These are phyloP conservation scores for Rhododendron williamsianum DNA, from an alignment of 148 eudicot genomes.

Conservation along the genomic window DNA sequence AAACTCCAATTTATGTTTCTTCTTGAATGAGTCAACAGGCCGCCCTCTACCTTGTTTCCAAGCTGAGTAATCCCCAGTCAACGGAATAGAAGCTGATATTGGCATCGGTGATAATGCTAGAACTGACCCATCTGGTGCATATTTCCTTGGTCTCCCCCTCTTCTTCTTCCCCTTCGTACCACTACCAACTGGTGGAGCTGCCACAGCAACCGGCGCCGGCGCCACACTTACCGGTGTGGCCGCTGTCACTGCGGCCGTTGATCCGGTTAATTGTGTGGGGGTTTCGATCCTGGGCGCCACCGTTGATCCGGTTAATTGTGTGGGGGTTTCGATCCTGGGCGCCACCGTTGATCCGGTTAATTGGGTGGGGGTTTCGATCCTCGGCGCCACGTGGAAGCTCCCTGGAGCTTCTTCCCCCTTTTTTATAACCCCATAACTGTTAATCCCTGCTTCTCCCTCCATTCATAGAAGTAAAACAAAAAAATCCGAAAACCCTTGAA, in stretches of 20 bases:
- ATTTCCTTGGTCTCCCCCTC: slow-evolving; percentile 90
- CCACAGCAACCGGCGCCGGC: slow-evolving; percentile 18
- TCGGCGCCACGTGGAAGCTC: slow-evolving; percentile 33
- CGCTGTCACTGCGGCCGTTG: slow-evolving; percentile 25
- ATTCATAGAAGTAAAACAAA: slow-evolving; percentile 26
- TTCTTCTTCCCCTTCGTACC: slow-evolving; percentile 45
- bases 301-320: slow-evolving; percentile 32
- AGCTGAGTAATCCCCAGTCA: slow-evolving; percentile 67
- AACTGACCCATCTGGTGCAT: slow-evolving; percentile 58
- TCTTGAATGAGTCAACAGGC: slow-evolving; percentile 50
- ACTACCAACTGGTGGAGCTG: slow-evolving; percentile 27
- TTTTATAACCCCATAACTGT: slow-evolving; percentile 36
- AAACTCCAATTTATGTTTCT: slow-evolving; percentile 59
- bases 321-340: slow-evolving; percentile 39
- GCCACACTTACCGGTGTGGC: slow-evolving; percentile 32
- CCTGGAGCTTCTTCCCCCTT: slow-evolving; percentile 42
- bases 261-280: slow-evolving; percentile 34
- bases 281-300: slow-evolving; percentile 32
- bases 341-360: slow-evolving; percentile 38
- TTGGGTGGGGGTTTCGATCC: slow-evolving; percentile 39
- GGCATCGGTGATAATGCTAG: slow-evolving; percentile 83
- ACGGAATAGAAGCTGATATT: slow-evolving; percentile 89
- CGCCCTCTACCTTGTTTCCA: slow-evolving; percentile 61
- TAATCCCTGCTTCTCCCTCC: slow-evolving; percentile 59
- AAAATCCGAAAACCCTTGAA: slow-evolving; percentile 21